Base-by-base conservation (phyloP, 345 rosid species). In the Camelina neglecta region DNA sequence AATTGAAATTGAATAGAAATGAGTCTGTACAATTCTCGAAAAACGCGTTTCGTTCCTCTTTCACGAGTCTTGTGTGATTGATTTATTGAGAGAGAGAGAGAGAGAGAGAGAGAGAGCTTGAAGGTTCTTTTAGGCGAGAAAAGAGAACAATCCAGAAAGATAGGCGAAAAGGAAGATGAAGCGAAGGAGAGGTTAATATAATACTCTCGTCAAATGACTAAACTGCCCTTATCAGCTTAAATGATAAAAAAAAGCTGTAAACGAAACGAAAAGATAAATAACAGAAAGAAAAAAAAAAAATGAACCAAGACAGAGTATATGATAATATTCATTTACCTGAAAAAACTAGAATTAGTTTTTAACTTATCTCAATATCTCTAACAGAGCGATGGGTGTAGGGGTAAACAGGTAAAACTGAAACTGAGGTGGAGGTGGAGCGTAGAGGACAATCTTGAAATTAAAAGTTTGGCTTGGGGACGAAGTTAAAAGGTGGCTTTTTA, bases 41-140 rank as follows among this genome's bases (percentile, higher is more conserved):
- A 73, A 73, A 69, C 70, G 79, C 75, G 79, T 73, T 55, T 73
- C 65, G 74, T 58, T 29, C 50, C 60, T 67, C 65, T 51, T 60
- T 73, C 81, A 73, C 77, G 81, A 67, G 73, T 56, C 44, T 44
- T 39, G 45, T 64, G 39, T 55, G 72, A 62, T 65, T 70, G 49
- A 41, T 51, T 21, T 44, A 38, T 50, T 53, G 60, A 50, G 58
- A 49, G 67, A 16, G 6, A 23, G 4, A 11, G 44, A 39, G 47
- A 26, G 36, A 50, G 50, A 48, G 71, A n/a, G 6, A 23, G 29
- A 65, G 57, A 56, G 49, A 18, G 35, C 72, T 74, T 74, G 72
- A 74, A 41, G 63, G 69, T 65, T 71, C 53, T 60, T 5, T 1
- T 12, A 11, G 15, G 11, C 53, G 39, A 29, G 31, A 35, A 35